Evolutionary conservation across 2,329 filamentous ascomycete species (phyloP).

Genomic region (Exophiala sp.): DNA sequence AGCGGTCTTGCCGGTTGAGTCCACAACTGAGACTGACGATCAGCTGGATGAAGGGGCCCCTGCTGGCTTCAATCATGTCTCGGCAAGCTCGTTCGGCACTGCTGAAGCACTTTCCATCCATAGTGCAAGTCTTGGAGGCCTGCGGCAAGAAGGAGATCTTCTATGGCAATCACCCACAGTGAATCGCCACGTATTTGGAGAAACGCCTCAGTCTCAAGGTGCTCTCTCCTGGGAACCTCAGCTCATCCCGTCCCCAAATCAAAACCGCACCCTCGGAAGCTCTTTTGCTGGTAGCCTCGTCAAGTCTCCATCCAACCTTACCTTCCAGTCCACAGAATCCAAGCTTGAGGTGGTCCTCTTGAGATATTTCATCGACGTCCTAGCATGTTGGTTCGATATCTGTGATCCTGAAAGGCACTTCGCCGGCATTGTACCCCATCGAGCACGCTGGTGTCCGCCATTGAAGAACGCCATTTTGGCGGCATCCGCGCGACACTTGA

Average conservation of each 20-base stretch:
- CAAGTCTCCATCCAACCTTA: slow-evolving; percentile 4
- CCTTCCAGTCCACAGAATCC: neutral
- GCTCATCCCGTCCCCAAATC: neutral
- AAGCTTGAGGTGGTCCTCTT: slow-evolving; percentile 15
- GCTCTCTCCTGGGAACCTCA: neutral
- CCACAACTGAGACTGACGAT: neutral
- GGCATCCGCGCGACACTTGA: slow-evolving; percentile 39
- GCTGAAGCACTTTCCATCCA: neutral
- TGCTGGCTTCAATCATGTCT: neutral
- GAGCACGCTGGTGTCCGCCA: slow-evolving; percentile 40
- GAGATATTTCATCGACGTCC: slow-evolving; percentile 28
- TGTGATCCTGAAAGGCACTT: slow-evolving; percentile 44
- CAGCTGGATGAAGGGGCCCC: neutral
- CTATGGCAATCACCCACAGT: neutral
- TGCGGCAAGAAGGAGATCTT: neutral
- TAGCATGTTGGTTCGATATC: slow-evolving; percentile 38
- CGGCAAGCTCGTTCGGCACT: neutral
- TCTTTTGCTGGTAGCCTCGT: neutral
- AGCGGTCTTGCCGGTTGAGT: neutral
- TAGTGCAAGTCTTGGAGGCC: neutral
- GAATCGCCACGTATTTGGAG: neutral
- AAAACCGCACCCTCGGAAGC: neutral
- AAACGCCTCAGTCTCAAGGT: neutral
- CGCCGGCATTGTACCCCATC: slow-evolving; percentile 39
- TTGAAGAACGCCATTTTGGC: slow-evolving; percentile 40